Evolutionary conservation across 2,329 filamentous ascomycete genomes (phyloP), one percentile per base, ranked within the genome.

Genomic region (Blastomyces emzantsi): DNA sequence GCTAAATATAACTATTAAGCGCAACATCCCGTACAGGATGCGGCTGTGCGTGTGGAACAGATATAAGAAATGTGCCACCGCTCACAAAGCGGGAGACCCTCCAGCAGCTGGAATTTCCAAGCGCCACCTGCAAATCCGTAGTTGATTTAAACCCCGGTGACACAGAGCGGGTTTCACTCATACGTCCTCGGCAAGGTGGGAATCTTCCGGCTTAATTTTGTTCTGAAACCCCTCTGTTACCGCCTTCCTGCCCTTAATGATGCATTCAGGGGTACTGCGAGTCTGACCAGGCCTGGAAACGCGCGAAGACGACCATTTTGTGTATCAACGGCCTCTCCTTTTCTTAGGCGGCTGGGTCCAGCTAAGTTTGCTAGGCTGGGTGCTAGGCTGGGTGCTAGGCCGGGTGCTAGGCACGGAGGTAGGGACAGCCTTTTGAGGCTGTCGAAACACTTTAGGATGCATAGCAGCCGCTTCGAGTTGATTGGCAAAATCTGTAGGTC

Each of bases 391-490:
- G 30, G 9, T 11, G 36, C 36, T 39, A 13, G 36, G 1, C 7
- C 11, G 36, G 9, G 36, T 11, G 9, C 36, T 11, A 39, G 36
- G 9, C 36, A 39, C 9, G 56, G 22, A 8, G 7, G 22, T 4
- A 51, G 22, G 22, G 11, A 15, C 25, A 28, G 49, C 9, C n/a
- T 1, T 15, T 25, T 13, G n/a, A 19, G 25, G 8, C 22, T 2
- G 61, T 8, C 15, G 22, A 43, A 62, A 62, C 25, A 62, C 25
- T 3, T 11, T 33, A 17, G 61, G 36, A 47, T 62, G 22, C 33
- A 43, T 54, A 30, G 66, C 69, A 51, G 62, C 51, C 28, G 61
- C 65, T 60, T 66, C 72, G 55, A 69, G 70, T 22, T 70, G 25
- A 1, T 11, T 15, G 13, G 55, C 64, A 17, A 60, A 60, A 9